Percentiles rank a stretch among this genome's conserved stretches.
These are phyloP conservation scores for Saccharum hybrid DNA, from an alignment of 202 grass and related monocot species.

Conservation along the genomic window DNA sequence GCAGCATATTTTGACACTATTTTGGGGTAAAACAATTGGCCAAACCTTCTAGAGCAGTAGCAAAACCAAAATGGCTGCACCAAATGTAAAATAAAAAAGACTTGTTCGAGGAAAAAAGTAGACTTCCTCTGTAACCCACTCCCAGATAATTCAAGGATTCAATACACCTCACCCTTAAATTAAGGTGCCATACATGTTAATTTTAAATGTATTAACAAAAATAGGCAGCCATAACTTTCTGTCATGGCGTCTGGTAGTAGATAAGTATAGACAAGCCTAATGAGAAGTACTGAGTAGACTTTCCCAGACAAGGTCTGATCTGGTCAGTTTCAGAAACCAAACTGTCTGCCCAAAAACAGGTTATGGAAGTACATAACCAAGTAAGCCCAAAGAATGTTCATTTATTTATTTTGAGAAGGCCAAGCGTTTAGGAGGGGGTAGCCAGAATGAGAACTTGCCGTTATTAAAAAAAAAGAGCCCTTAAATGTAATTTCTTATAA, in stretches of 20 bases:
- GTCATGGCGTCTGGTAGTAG: background rate
- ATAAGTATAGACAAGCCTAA: background rate
- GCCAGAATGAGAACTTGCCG: background rate
- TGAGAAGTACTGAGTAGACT: background rate
- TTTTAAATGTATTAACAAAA: slow-evolving; percentile 4
- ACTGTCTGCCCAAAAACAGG: background rate
- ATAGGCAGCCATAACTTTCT: background rate
- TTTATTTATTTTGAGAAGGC: background rate
- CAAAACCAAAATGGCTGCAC: background rate
- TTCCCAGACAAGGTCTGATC: background rate
- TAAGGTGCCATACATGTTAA: background rate
- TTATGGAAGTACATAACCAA: background rate
- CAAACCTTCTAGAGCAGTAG: background rate
- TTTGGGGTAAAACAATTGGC: background rate
- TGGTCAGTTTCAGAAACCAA: slow-evolving; percentile 15
- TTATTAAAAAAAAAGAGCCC: background rate
- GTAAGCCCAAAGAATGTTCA: background rate
- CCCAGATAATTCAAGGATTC: background rate
- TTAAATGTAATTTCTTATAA: slow-evolving; percentile 12
- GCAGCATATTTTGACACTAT: background rate
- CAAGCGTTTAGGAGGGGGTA: background rate
- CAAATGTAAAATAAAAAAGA: slow-evolving; percentile 14
- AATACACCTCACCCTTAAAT: background rate
- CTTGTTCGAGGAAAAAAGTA: background rate
- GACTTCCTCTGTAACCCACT: background rate